Conservation (phyloP, 768 basidiomycete species). For the Calocybe gangraenosa region DNA sequence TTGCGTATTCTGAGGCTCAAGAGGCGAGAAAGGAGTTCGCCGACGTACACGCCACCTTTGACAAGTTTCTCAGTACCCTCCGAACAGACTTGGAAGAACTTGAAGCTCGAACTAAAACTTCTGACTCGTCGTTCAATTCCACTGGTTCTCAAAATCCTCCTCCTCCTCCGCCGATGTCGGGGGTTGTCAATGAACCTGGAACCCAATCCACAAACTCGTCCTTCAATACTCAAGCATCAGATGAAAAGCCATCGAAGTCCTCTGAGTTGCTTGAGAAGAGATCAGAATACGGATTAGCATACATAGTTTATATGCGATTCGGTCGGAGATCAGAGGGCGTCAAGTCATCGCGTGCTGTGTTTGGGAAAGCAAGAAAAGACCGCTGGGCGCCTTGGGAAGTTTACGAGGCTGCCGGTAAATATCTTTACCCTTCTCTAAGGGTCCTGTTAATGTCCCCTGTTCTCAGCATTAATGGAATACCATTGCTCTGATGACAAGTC, state of each 20-base stretch:
- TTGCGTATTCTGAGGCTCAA: constrained; percentile 79
- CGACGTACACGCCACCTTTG: constrained; percentile 70
- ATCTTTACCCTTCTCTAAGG: constrained; percentile 2
- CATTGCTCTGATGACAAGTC: constrained; percentile 76
- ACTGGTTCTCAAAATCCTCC: neutral
- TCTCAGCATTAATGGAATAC: constrained; percentile 88
- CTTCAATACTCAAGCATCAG: constrained; percentile 46
- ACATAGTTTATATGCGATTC: constrained; percentile 93
- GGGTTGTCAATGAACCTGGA: constrained; percentile 1
- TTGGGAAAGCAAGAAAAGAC: constrained; percentile 76
- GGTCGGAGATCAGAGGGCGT: constrained; percentile 84
- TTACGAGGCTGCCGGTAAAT: constrained; percentile 84
- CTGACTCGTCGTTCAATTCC: constrained; percentile 25
- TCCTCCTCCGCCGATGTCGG: constrained; percentile 7
- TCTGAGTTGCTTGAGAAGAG: constrained; percentile 56
- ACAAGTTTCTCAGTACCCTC: constrained; percentile 66
- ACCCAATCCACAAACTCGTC: constrained; percentile 15
- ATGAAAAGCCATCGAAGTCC: constrained; percentile 47
- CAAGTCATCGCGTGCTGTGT: constrained; percentile 71
- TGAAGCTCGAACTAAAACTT: constrained; percentile 39
- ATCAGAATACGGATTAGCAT: constrained; percentile 73
- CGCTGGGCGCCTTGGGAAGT: constrained; percentile 86
- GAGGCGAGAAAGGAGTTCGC: constrained; percentile 51
- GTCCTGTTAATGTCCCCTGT: neutral
- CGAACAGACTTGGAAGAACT: constrained; percentile 58